phyloP scores from a whole-genome alignment of 768 basidiomycete species.

The Mycena crocata region DNA sequence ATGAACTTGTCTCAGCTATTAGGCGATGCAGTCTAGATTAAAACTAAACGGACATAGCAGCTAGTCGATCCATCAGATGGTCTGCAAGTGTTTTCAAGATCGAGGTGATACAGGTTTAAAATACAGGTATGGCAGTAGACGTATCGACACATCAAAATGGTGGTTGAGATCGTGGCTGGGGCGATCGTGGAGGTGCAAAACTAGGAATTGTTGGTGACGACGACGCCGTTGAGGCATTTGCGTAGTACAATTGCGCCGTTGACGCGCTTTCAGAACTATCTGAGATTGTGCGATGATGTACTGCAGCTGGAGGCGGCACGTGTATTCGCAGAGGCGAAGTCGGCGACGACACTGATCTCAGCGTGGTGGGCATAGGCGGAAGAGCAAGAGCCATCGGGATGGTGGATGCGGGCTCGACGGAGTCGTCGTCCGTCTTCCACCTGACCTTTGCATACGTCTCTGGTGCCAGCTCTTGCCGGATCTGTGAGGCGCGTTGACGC shows the following conservation, averaged over 20 bases:
- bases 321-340: slow-evolving; percentile 9
- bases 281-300: slow-evolving; percentile 1
- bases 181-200: neutral
- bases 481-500: slow-evolving; percentile 27
- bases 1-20: neutral
- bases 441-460: slow-evolving; percentile 35
- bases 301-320: slow-evolving; percentile 12
- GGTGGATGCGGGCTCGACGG: slow-evolving; percentile 3
- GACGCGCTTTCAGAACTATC: slow-evolving; percentile 10
- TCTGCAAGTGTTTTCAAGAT: slow-evolving; percentile 8
- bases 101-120: slow-evolving; percentile 6
- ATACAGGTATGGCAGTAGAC: slow-evolving; percentile 6
- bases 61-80: too few species aligned
- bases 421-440: slow-evolving; percentile 29
- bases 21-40: too few species aligned
- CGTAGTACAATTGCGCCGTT: slow-evolving; percentile 15
- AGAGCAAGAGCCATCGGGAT: slow-evolving; percentile 27
- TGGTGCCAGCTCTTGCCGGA: slow-evolving; percentile 33
- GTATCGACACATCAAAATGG: slow-evolving; percentile 2
- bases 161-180: neutral
- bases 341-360: slow-evolving; percentile 6
- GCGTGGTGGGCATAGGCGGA: neutral
- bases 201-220: slow-evolving; percentile 7
- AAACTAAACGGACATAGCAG: too few species aligned
- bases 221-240: slow-evolving; percentile 9